Evolutionary conservation across 2,329 filamentous ascomycete genomes (phyloP), one percentile per base, ranked within the genome.

Genomic region (Metarhizium brunneum): DNA sequence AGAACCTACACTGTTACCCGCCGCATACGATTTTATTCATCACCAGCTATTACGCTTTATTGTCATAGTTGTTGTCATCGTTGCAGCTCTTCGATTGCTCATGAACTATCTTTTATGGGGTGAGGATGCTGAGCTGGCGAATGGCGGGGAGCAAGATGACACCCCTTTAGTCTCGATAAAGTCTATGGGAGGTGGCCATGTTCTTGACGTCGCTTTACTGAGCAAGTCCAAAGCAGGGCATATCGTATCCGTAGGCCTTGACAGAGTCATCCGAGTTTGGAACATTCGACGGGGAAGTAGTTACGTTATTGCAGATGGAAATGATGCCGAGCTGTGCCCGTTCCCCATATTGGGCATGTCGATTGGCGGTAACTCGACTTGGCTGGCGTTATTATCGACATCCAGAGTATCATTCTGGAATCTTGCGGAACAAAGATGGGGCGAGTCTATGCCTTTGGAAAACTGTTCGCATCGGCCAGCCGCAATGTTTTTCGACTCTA

Each of bases 71-170:
- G 67, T 89, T 0, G 76, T 87, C 25, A 69, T 84, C 2, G 73
- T 87, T 16, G 83, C 83, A 8, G 80, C 81, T 18, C 79, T 92
- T 30, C 83, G 83, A 2, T 70, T 91, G 7, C 74, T 92, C 7
- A 88, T 89, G 74, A 89, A 85, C 59, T 88, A 87, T 62, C 74
- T 92, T 6, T 73, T 92, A 0, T 87, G 83, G 79, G 84, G 85
- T 56, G 83, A 86, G 54, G 71, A 78, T 55, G 69, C 71, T 6
- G 69, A 75, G 20, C 71, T 71, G 14, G 74, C 76, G 2, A 71
- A 72, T 6, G 73, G 78, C 8, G 71, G 76, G 5, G 74, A 78
- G 6, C 71, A 66, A 0, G 71, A 75, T n/a, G 73, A 76, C 2
- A 60, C 57, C 30, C 74, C 80, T 0, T 69, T 80, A 1, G 69